Percentiles rank a stretch among this genome's conserved stretches.
These are phyloP conservation scores for Boletus subluridellus DNA, from an alignment of 1,284 basidiomycete species.

Conservation along the genomic window DNA sequence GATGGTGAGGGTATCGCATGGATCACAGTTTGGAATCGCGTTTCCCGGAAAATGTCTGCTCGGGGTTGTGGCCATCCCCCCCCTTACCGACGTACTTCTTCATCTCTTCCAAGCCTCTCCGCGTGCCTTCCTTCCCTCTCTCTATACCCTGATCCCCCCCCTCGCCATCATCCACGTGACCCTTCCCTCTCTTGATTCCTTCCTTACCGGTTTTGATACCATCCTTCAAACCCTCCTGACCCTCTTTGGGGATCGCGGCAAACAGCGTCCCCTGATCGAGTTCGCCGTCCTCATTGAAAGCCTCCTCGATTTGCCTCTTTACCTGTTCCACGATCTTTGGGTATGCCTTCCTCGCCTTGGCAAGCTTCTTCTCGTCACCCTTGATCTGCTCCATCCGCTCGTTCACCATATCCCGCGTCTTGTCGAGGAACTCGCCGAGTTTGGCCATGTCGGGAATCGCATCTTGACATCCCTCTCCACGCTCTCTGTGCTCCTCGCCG, in stretches of 20 bases:
- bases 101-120: constrained; percentile 10
- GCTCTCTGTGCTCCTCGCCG: neutral
- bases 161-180: neutral
- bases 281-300: constrained; percentile 3
- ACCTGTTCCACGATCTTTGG: constrained; percentile 14
- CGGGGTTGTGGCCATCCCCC: constrained; percentile 7
- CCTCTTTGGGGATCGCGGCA: constrained; percentile 9
- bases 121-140: constrained; percentile 3
- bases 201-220: constrained; percentile 4
- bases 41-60: constrained; percentile 13
- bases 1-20: constrained; percentile 3
- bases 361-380: constrained; percentile 20
- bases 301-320: constrained; percentile 13
- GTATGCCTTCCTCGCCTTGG: constrained; percentile 19
- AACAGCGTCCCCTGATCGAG: constrained; percentile 3
- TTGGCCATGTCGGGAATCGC: constrained; percentile 4
- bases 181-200: neutral
- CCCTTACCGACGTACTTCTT: constrained; percentile 3
- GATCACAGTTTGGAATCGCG: constrained; percentile 25
- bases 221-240: neutral
- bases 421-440: constrained; percentile 19
- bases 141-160: constrained; percentile 4
- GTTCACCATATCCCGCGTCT: constrained; percentile 17
- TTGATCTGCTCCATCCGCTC: constrained; percentile 16
- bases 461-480: neutral